Conservation (phyloP, 2,329 filamentous ascomycete species). For the Alternaria postmessia region DNA sequence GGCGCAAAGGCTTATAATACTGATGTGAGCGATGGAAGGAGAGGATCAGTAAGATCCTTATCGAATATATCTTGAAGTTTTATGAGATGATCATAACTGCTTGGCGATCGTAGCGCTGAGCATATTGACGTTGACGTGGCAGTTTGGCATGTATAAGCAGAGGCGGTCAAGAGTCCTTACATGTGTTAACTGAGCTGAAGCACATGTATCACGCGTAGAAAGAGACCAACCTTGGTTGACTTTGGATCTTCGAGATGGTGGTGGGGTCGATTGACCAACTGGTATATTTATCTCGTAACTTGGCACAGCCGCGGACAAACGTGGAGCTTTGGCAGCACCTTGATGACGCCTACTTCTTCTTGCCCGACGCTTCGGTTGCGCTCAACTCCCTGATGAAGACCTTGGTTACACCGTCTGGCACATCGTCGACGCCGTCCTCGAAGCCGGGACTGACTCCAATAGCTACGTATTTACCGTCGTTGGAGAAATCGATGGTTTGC, state of each 20-base stretch:
- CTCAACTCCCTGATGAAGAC: slow-evolving; percentile 84
- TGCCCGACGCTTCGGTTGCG: slow-evolving; percentile 88
- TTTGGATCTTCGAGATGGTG: background rate
- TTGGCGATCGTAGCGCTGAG: too few relatives aligned
- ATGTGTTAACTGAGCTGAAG: slow-evolving; percentile 1
- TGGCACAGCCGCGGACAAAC: background rate
- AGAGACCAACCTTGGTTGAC: slow-evolving; percentile 5
- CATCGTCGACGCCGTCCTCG: slow-evolving; percentile 85
- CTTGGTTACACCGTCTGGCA: slow-evolving; percentile 74
- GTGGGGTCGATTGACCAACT: background rate
- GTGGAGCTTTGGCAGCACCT: background rate
- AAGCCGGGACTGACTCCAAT: slow-evolving; percentile 86
- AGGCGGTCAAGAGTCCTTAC: background rate
- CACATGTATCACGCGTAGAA: background rate
- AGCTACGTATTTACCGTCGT: slow-evolving; percentile 79
- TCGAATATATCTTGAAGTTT: too few relatives aligned
- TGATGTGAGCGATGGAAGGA: too few relatives aligned
- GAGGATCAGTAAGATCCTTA: too few relatives aligned
- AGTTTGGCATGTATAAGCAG: too few relatives aligned
- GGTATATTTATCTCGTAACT: slow-evolving; percentile 5
- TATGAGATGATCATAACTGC: too few relatives aligned
- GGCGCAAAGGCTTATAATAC: too few relatives aligned
- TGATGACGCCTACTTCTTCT: slow-evolving; percentile 64
- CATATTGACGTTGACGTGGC: too few relatives aligned
- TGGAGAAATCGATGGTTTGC: slow-evolving; percentile 77